A percentile compares a stretch with the other conserved stretches of the same genome.
These are phyloP conservation scores for Podospora pseudopauciseta DNA, from an alignment of 495 filamentous ascomycete genomes.

Conservation along the genomic window DNA sequence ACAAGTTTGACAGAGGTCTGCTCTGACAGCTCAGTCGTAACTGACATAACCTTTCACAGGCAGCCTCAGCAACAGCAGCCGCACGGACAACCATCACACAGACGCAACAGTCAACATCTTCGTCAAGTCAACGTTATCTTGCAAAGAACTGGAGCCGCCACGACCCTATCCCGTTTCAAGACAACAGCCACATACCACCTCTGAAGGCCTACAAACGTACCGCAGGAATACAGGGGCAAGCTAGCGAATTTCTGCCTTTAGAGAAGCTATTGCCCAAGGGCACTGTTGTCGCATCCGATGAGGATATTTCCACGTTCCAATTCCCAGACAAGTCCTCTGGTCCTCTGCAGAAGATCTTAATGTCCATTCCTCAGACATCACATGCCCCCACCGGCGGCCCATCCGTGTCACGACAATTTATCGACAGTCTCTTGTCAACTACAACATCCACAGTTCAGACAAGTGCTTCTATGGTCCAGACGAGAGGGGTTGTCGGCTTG, in stretches of 20 bases:
- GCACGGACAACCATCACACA: too few relatives aligned
- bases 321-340: not conserved
- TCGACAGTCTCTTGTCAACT: not conserved
- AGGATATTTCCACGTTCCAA: not conserved
- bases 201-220: not conserved
- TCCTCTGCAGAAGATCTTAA: not conserved
- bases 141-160: not conserved
- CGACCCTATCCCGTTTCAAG: not conserved
- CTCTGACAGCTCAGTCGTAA: too few relatives aligned
- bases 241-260: not conserved
- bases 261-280: not conserved
- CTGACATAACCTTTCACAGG: too few relatives aligned
- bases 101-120: not conserved
- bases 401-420: not conserved
- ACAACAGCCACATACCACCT: not conserved
- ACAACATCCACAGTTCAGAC: not conserved
- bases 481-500: too few relatives aligned
- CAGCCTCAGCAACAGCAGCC: too few relatives aligned
- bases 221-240: not conserved
- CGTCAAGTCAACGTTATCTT: not conserved
- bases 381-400: not conserved
- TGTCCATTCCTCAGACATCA: not conserved
- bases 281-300: not conserved
- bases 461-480: not conserved
- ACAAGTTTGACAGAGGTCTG: too few relatives aligned